Evolutionary conservation across 2,329 filamentous ascomycete species (phyloP).

Genomic region (Macroventuria anomochaeta): DNA sequence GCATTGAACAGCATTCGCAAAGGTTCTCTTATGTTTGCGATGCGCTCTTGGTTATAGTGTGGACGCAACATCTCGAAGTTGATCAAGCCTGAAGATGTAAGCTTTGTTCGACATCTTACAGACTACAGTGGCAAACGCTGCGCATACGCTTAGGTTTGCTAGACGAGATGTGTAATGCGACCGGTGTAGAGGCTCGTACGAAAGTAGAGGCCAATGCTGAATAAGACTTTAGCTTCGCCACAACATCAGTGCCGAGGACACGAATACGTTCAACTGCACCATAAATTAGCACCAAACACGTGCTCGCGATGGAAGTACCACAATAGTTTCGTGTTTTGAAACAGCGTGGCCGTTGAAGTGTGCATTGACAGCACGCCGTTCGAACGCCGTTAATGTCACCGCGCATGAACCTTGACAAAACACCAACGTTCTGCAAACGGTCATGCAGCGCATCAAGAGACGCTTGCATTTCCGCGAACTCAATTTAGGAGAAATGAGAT

Average conservation of each 20-base stretch:
- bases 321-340: neutral
- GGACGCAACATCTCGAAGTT: too few species aligned
- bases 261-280: neutral
- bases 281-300: neutral
- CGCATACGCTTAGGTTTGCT: neutral
- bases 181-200: neutral
- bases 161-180: neutral
- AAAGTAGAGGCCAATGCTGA: neutral
- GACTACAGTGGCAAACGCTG: neutral
- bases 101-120: too few species aligned
- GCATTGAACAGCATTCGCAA: too few species aligned
- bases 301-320: neutral
- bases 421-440: neutral
- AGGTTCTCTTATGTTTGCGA: too few species aligned
- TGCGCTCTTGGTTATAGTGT: too few species aligned
- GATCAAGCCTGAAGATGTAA: too few species aligned
- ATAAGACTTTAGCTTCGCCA: neutral
- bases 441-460: neutral
- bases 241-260: neutral
- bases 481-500: constrained; percentile 3
- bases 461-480: neutral
- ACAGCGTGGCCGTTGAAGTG: neutral
- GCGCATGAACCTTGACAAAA: neutral
- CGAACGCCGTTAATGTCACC: neutral
- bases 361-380: constrained; percentile 9